phyloP scores from a whole-genome alignment of 2,329 filamentous ascomycete genomes.

The Phyllosticta ampelicida region DNA sequence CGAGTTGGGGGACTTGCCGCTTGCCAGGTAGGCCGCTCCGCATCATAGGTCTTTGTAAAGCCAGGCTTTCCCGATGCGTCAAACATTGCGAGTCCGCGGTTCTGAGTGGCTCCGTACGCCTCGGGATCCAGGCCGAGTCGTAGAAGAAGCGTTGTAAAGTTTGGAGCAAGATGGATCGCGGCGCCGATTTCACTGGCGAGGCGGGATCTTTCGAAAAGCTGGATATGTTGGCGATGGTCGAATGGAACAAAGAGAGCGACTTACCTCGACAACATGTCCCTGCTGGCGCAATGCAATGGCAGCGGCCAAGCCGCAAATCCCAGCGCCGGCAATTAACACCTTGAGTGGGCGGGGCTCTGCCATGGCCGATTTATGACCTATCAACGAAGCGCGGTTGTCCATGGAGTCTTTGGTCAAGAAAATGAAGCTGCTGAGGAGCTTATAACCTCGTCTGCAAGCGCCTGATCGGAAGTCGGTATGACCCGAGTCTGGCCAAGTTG shows the following conservation, averaged over 20 bases:
- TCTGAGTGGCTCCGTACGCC: conserved; percentile 25
- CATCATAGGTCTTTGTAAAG: neutral
- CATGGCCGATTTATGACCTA: neutral
- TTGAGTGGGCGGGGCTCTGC: conserved; percentile 11
- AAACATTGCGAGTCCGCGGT: conserved; percentile 12
- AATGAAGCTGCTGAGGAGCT: neutral
- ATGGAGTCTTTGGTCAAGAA: no score
- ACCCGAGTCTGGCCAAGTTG: neutral
- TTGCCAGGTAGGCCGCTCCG: neutral
- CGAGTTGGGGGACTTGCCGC: neutral
- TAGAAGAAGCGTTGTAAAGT: conserved; percentile 46
- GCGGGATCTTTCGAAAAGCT: conserved; percentile 47
- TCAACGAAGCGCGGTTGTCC: no score
- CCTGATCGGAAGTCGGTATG: neutral
- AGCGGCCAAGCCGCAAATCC: conserved; percentile 43
- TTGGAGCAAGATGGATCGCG: conserved; percentile 53
- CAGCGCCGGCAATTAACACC: conserved; percentile 32
- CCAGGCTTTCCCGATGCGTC: neutral
- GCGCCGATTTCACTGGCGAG: conserved; percentile 49
- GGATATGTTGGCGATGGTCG: neutral
- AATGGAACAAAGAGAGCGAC: neutral
- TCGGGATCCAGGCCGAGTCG: conserved; percentile 34
- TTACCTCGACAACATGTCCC: conserved; percentile 35
- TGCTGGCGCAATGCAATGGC: conserved; percentile 44
- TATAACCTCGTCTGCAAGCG: neutral